A percentile compares a stretch with the other conserved stretches of the same genome.
These are phyloP conservation scores for Mycotypha africana DNA, from an alignment of 371 early-diverging fungal genomes.

Conservation along the genomic window DNA sequence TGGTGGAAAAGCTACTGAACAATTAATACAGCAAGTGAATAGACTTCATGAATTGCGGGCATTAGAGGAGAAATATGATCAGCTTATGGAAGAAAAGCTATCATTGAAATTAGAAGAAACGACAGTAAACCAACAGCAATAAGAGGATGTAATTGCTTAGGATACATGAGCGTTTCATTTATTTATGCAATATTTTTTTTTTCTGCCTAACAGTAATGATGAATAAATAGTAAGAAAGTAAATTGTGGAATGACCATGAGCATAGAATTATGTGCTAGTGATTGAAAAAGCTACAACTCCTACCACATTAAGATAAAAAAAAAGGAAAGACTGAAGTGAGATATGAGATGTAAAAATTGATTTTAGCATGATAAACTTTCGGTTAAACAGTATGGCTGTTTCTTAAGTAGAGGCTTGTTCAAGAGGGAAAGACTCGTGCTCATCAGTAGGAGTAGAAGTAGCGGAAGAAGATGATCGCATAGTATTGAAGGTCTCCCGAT, in stretches of 20 bases:
- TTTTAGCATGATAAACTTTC: background rate
- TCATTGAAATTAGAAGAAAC: conserved; percentile 8
- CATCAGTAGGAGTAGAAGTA: background rate
- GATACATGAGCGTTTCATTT: too few relatives aligned
- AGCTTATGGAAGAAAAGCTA: conserved; percentile 20
- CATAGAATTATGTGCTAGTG: too few relatives aligned
- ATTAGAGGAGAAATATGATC: conserved; percentile 26
- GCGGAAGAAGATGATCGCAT: conserved; percentile 8
- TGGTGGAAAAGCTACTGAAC: background rate
- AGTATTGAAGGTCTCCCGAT: conserved; percentile 14
- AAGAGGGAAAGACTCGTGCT: too few relatives aligned
- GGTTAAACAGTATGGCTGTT: background rate
- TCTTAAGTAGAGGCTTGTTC: conserved; percentile 12
- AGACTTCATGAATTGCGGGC: conserved; percentile 17
- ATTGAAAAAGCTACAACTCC: too few relatives aligned
- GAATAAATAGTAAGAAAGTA: too few relatives aligned
- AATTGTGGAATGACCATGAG: too few relatives aligned
- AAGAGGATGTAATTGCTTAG: conserved; percentile 2
- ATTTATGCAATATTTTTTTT: too few relatives aligned
- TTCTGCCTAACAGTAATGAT: too few relatives aligned
- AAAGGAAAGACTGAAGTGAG: too few relatives aligned
- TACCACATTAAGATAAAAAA: too few relatives aligned
- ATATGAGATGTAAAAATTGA: background rate
- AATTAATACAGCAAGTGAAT: conserved; percentile 36
- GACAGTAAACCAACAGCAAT: background rate